Conservation (phyloP, 331 rosid genomes). For the Dryas integrifolia region DNA sequence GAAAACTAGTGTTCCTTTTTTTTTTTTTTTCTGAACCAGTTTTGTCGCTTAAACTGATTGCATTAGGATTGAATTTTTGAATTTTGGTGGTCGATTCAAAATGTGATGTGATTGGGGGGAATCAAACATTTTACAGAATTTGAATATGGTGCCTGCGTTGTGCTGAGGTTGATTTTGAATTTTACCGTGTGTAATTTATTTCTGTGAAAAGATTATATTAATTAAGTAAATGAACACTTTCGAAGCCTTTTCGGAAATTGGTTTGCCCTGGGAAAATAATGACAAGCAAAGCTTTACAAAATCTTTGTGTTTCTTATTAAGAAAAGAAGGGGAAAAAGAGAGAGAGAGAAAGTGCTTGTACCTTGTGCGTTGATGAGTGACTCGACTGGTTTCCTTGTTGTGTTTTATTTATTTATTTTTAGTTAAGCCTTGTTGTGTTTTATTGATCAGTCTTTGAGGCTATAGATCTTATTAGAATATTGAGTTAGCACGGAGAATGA, state of each 20-base stretch:
- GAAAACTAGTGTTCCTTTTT: neutral
- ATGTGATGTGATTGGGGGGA: slow-evolving; percentile 15
- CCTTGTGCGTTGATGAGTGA: slow-evolving; percentile 3
- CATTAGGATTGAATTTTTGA: neutral
- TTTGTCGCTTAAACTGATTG: neutral
- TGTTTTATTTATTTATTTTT: too few relatives aligned
- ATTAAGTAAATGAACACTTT: neutral
- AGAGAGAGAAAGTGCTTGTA: neutral
- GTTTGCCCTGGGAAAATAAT: neutral
- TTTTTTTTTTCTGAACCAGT: neutral
- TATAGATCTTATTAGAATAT: neutral
- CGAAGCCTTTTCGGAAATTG: neutral
- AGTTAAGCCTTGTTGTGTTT: too few relatives aligned
- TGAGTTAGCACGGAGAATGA: neutral
- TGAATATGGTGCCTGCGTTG: neutral
- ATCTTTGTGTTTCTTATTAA: neutral
- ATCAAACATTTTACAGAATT: neutral
- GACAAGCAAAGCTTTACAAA: neutral
- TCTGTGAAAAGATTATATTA: too few relatives aligned
- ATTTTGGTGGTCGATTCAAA: slow-evolving; percentile 14
- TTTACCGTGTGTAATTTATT: neutral
- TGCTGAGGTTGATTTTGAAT: slow-evolving; percentile 1
- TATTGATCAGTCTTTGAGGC: neutral
- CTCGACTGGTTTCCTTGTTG: too few relatives aligned
- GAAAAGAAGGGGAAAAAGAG: neutral